Conservation (phyloP, 139 green algal genomes). For the Zygnema cylindricum region DNA sequence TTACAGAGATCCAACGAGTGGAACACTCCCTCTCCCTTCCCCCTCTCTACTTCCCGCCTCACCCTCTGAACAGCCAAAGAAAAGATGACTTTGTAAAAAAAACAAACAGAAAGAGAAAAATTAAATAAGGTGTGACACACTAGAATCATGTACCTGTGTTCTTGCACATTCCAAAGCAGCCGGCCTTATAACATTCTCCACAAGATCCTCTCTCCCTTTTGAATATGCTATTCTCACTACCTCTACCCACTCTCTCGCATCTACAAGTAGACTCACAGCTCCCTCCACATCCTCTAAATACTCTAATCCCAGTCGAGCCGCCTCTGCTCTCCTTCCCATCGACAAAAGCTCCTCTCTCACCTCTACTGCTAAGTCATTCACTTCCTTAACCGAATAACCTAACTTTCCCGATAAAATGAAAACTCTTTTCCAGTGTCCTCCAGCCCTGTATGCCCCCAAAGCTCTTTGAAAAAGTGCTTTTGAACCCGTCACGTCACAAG, state of each 20-base stretch:
- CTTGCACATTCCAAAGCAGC: conserved; percentile 19
- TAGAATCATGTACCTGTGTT: conserved; percentile 9
- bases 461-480: not conserved
- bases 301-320: conserved; percentile 48
- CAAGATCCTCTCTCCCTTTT: not conserved
- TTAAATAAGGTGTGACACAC: not conserved
- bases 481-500: not conserved
- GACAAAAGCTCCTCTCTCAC: conserved; percentile 74
- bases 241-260: conserved; percentile 31
- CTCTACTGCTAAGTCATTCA: conserved; percentile 69
- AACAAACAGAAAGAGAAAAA: conserved; percentile 17
- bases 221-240: conserved; percentile 17
- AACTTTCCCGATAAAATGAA: conserved; percentile 76
- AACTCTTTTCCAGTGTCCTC: conserved; percentile 79
- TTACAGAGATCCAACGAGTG: not conserved
- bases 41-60: conserved; percentile 2
- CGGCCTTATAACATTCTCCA: conserved; percentile 25
- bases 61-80: not conserved
- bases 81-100: not conserved
- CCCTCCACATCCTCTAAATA: conserved; percentile 14
- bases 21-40: not conserved
- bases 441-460: conserved; percentile 76
- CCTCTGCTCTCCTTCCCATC: conserved; percentile 62
- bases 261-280: not conserved
- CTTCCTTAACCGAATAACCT: conserved; percentile 44